Conservation (phyloP, 2,329 filamentous ascomycete genomes). For the Aspergillus chevalieri region DNA sequence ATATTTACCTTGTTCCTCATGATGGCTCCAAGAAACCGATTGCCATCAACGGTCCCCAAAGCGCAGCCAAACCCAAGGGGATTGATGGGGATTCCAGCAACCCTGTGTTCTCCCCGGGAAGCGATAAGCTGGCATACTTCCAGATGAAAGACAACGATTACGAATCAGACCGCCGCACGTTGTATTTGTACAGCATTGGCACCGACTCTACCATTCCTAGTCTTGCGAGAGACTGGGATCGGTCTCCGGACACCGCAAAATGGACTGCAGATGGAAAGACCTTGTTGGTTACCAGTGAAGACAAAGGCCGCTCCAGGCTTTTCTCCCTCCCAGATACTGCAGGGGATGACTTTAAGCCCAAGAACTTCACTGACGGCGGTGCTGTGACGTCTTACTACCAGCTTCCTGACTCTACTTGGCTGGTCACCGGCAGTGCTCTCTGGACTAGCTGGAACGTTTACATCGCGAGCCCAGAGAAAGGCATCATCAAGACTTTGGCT, state of each 20-base stretch:
- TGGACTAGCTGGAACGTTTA: conserved; percentile 33
- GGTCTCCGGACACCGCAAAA: conserved; percentile 45
- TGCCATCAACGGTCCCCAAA: conserved; percentile 38
- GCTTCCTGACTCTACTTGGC: conserved; percentile 24
- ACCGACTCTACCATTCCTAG: conserved; percentile 31
- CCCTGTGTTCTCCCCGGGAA: conserved; percentile 71
- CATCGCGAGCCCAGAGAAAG: conserved; percentile 24
- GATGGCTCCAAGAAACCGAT: conserved; percentile 51
- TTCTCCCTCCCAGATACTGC: conserved; percentile 32
- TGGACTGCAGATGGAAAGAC: conserved; percentile 52
- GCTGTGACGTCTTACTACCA: conserved; percentile 23
- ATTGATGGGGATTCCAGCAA: conserved; percentile 52
- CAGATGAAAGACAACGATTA: conserved; percentile 73
- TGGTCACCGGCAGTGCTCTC: conserved; percentile 29
- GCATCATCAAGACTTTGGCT: conserved; percentile 23
- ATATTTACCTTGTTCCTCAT: conserved; percentile 68
- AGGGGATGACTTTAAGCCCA: conserved; percentile 25
- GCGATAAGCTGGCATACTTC: conserved; percentile 65
- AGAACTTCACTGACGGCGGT: conserved; percentile 32
- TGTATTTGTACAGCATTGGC: conserved; percentile 38
- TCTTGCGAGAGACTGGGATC: conserved; percentile 44
- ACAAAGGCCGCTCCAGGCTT: conserved; percentile 51
- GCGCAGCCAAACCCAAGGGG: conserved; percentile 41
- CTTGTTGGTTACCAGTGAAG: conserved; percentile 69
- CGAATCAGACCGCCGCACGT: conserved; percentile 64